Evolutionary conservation across 371 early-diverging fungal species (phyloP).

Genomic region (Mucor indicus): DNA sequence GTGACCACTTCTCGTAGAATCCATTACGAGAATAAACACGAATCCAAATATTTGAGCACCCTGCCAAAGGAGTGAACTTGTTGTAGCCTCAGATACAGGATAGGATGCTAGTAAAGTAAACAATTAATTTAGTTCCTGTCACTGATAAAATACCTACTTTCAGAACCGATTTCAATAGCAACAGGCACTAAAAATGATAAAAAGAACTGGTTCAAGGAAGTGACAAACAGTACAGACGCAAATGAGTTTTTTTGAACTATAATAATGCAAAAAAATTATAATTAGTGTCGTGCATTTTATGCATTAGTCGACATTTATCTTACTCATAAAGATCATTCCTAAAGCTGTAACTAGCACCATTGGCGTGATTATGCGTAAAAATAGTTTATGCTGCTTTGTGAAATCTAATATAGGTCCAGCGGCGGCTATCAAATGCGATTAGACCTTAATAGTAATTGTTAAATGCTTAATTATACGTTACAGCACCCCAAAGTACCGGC

Average conservation of each 20-base stretch:
- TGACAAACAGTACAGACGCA: slow-evolving; percentile 45
- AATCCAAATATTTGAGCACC: slow-evolving; percentile 49
- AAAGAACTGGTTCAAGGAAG: slow-evolving; percentile 42
- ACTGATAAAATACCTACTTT: slow-evolving; percentile 29
- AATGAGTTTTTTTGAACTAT: slow-evolving; percentile 37
- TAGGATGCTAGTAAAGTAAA: slow-evolving; percentile 32
- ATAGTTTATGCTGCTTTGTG: slow-evolving; percentile 47
- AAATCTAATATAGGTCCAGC: slow-evolving; percentile 51
- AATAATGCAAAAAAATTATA: too few relatives aligned
- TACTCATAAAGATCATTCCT: slow-evolving; percentile 42
- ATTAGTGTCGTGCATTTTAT: background rate
- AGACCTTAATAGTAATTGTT: background rate
- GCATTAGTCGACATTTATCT: background rate
- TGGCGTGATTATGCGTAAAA: slow-evolving; percentile 41
- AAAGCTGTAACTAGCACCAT: slow-evolving; percentile 43
- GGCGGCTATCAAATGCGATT: slow-evolving; percentile 18
- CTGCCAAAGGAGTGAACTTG: slow-evolving; percentile 50
- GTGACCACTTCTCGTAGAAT: slow-evolving; percentile 21
- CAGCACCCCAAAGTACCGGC: slow-evolving; percentile 39
- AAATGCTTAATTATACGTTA: slow-evolving; percentile 8
- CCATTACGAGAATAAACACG: slow-evolving; percentile 43
- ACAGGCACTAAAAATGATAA: slow-evolving; percentile 50
- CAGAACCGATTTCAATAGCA: slow-evolving; percentile 51
- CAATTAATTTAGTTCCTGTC: background rate
- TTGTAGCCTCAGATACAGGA: slow-evolving; percentile 52